Base-by-base conservation (phyloP, 495 filamentous ascomycete genomes). In the Penicillium samsonianum region DNA sequence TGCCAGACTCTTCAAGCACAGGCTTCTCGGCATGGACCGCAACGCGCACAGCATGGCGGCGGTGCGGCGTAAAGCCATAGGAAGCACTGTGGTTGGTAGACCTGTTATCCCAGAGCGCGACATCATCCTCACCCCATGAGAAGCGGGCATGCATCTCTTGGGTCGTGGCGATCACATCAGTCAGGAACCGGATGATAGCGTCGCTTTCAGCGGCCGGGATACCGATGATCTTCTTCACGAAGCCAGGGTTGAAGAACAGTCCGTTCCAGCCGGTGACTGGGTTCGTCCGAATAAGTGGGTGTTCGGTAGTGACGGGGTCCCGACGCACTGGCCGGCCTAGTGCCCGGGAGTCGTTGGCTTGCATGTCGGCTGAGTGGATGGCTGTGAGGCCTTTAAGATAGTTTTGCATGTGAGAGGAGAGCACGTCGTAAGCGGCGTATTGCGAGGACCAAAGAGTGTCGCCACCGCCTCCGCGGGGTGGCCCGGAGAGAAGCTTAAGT, bases 101-200 rank as follows among this genome's bases (percentile, higher is more conserved):
- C 5, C 88, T 76, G 58, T 92, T 92, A 58, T 91, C 89, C 89
- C 89, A 91, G 54, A 92, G 73, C 1, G 87, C 87, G 23, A 91
- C 85, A 23, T 87, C 88, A 41, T 83, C 76, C 62, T 87, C 80
- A 52, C 81, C 77, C 87, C 87, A 91, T 61, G 83, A 80, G 63
- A 90, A 89, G 19, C 88, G 82, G 12, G 82, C 87, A 63, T 90
- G 86, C 41, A 84, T 71, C 65, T 92, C 89, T 61, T 86, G 84
- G 1, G 74, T 83, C 2, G 81, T 85, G 10, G 80, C 65, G 44
- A 89, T 71, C 45, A 91, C 70, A 63, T 87, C 81, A 50, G 85
- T 87, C 28, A 92, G 80, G 42, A 86, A 83, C 23, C 76, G 63
- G 25, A 90, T 73, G 55, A 92, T 84, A 14, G 81, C 77, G 57